Evolutionary conservation across 768 basidiomycete species (phyloP).

Genomic region (Pleurotus ostreatus): DNA sequence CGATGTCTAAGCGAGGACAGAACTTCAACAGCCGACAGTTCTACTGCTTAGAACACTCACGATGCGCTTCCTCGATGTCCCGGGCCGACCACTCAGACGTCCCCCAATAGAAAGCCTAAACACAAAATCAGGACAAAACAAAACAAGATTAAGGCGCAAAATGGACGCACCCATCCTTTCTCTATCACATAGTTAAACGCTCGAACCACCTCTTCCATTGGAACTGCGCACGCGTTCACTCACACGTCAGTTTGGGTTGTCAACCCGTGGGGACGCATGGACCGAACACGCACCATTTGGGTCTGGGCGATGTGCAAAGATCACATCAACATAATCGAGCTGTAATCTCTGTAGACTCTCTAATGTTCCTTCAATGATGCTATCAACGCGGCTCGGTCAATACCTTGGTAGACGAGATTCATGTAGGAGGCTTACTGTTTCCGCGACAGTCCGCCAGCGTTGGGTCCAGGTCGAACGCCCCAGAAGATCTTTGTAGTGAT

Average conservation of each 20-base stretch:
- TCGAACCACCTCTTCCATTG: conserved; percentile 76
- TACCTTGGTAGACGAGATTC: not conserved
- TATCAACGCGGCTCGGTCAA: conserved; percentile 14
- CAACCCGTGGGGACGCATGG: not conserved
- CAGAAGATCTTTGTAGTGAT: conserved; percentile 84
- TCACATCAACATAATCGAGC: conserved; percentile 72
- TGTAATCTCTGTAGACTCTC: conserved; percentile 64
- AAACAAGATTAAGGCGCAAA: not conserved
- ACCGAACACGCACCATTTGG: conserved; percentile 33
- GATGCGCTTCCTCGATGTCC: conserved; percentile 64
- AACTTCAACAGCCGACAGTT: conserved; percentile 14
- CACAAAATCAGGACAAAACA: not conserved
- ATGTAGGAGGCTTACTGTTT: conserved; percentile 46
- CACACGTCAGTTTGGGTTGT: not conserved
- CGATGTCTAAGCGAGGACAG: conserved; percentile 44
- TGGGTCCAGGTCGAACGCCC: conserved; percentile 58
- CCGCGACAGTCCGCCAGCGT: conserved; percentile 50
- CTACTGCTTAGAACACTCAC: conserved; percentile 30
- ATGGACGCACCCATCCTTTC: conserved; percentile 50
- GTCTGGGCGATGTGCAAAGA: conserved; percentile 70
- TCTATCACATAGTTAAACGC: conserved; percentile 80
- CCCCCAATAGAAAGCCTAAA: conserved; percentile 64
- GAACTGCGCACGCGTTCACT: conserved; percentile 27
- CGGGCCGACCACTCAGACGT: conserved; percentile 77
- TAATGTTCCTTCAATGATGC: conserved; percentile 73